Conservation (phyloP, 2,329 filamentous ascomycete species). For the Alternaria sp. region DNA sequence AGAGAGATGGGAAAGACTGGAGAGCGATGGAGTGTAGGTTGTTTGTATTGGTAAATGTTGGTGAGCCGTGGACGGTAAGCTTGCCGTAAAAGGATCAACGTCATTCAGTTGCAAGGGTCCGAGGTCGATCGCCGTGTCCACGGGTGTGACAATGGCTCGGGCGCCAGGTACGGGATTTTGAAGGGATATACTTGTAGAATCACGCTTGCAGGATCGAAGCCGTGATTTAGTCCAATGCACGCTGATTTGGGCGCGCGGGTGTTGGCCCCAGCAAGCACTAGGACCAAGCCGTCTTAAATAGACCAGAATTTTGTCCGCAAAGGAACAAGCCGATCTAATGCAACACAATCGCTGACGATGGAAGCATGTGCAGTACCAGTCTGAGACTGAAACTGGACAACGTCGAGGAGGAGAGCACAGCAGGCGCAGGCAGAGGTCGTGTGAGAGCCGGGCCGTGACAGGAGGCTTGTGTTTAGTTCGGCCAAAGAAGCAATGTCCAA, state of each 20-base stretch:
- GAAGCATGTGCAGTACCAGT: constrained; percentile 37
- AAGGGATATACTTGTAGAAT: constrained; percentile 21
- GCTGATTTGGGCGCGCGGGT: constrained; percentile 37
- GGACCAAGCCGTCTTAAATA: constrained; percentile 43
- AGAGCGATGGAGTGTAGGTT: constrained; percentile 26
- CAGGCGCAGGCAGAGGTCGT: constrained; percentile 40
- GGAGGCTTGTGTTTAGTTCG: constrained; percentile 37
- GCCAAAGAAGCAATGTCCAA: constrained; percentile 35
- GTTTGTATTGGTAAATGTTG: constrained; percentile 24
- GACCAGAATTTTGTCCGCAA: constrained; percentile 29
- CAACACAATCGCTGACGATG: constrained; percentile 37
- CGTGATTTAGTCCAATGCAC: constrained; percentile 31
- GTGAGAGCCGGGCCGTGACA: constrained; percentile 38
- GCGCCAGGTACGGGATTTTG: constrained; percentile 34
- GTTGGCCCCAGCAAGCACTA: constrained; percentile 43
- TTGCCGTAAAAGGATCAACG: constrained; percentile 43
- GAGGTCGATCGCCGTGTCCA: constrained; percentile 40
- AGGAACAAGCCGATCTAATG: constrained; percentile 33
- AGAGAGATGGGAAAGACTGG: constrained; percentile 15
- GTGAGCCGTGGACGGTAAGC: constrained; percentile 27
- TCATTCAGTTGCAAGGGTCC: constrained; percentile 47
- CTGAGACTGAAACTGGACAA: constrained; percentile 46
- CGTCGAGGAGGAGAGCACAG: constrained; percentile 40
- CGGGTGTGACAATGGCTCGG: constrained; percentile 35
- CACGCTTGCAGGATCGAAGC: constrained; percentile 26